phyloP scores from a whole-genome alignment of 108 stramenopile genomes.

The Nitzschia sp. region DNA sequence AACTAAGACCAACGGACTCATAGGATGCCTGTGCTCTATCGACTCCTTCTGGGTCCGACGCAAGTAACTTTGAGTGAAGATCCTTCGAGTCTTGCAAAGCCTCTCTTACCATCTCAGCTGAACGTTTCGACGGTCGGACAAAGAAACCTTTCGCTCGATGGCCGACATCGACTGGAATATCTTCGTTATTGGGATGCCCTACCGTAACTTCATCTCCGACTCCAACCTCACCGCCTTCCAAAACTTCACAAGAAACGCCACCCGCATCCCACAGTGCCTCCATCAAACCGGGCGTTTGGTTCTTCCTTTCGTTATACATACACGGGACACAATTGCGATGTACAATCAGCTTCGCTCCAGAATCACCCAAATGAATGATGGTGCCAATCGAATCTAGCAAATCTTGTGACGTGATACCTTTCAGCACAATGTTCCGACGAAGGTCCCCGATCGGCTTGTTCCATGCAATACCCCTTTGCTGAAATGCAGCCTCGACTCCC shows the following conservation, averaged over 20 bases:
- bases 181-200: neutral
- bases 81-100: neutral
- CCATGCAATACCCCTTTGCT: constrained; percentile 2
- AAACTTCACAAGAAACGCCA: constrained; percentile 33
- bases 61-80: neutral
- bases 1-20: constrained; percentile 19
- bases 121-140: constrained; percentile 23
- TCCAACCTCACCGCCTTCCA: constrained; percentile 11
- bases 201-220: constrained; percentile 21
- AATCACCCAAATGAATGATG: constrained; percentile 11
- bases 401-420: constrained; percentile 23
- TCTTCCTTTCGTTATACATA: constrained; percentile 32
- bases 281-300: constrained; percentile 23
- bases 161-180: constrained; percentile 18
- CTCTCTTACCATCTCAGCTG: constrained; percentile 21
- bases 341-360: constrained; percentile 2
- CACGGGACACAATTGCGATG: constrained; percentile 37
- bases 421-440: constrained; percentile 31
- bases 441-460: constrained; percentile 1
- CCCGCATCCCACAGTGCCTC: constrained; percentile 22
- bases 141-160: constrained; percentile 2
- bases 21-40: constrained; percentile 14
- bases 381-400: constrained; percentile 13
- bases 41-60: constrained; percentile 16
- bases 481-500: constrained; percentile 1